Evolutionary conservation across 2,329 filamentous ascomycete species (phyloP), one percentile per base, ranked within the genome.

Genomic region (Alternaria infectoria): DNA sequence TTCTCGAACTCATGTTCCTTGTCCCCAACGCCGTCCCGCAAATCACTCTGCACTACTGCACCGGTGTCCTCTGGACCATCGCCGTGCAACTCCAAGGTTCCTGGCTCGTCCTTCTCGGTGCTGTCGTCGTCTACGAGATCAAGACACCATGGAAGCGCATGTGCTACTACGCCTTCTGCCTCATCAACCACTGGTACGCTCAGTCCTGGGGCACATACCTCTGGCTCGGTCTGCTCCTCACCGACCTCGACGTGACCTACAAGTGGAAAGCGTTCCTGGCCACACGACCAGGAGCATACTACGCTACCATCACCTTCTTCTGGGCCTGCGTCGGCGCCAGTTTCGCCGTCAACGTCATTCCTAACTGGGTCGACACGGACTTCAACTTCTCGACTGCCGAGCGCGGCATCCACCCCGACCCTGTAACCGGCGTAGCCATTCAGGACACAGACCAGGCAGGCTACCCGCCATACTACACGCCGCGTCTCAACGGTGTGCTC

Each of bases 11-110:
- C 10, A 74, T 78, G 4, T 85, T 82, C 56, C 72, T 84, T 10
- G 79, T 84, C n/a, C 83, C 83, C 7, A 85, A 84, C 52, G 82
- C 81, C 3, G 81, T 81, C 8, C 83, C 83, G 0, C 79, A 83
- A 55, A 81, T 85, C 51, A 83, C 81, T 9, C 80, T 79, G 69
- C 81, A 85, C 66, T 85, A 83, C 72, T 84, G 83, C 62, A 83
- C 83, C 0, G 83, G 83, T 70, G 83, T 85, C 6, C 75, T 85
- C 2, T 85, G 83, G 83, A 84, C 83, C 4, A 83, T 85, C 30
- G 82, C 83, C 0, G 82, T 85, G 0, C 82, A 84, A 65, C 75
- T 85, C 1, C 83, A 85, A 67, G 82, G 81, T 40, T 78, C 82
- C 3, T 85, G 83, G 79, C 73, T 81, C n/a, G 78, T 81, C 3